These are phyloP conservation scores for Aspergillus pseudonomiae DNA, from an alignment of 2,329 filamentous ascomycete genomes.

Conservation along the genomic window DNA sequence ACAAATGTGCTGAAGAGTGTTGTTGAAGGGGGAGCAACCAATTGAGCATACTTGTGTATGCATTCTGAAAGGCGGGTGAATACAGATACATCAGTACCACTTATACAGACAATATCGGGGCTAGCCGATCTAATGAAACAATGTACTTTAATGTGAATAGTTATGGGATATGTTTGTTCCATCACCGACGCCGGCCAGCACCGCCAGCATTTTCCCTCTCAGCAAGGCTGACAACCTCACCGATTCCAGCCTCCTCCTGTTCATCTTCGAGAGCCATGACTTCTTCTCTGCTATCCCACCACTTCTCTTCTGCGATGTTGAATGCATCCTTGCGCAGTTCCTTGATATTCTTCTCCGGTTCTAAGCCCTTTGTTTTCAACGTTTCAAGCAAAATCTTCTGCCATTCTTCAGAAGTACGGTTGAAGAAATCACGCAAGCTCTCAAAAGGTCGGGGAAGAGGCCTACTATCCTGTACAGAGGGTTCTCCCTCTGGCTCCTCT, in stretches of 20 bases:
- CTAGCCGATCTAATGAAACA: neutral
- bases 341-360: conserved; percentile 69
- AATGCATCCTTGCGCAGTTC: conserved; percentile 92
- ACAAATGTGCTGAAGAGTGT: conserved; percentile 62
- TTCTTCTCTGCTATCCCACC: conserved; percentile 98
- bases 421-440: conserved; percentile 87
- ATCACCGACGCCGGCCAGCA: conserved; percentile 49
- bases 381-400: conserved; percentile 81
- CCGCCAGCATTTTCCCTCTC: conserved; percentile 62
- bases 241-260: conserved; percentile 92
- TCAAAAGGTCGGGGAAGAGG: conserved; percentile 85
- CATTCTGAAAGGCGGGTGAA: neutral
- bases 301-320: conserved; percentile 89
- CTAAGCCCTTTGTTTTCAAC: conserved; percentile 67
- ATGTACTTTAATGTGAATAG: neutral
- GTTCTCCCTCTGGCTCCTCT: conserved; percentile 41
- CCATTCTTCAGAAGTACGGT: conserved; percentile 84
- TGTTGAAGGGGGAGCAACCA: conserved; percentile 24
- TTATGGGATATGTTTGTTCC: neutral
- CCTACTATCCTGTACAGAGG: conserved; percentile 69
- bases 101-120: neutral
- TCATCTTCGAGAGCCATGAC: conserved; percentile 90
- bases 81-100: neutral
- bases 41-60: neutral
- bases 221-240: conserved; percentile 86